These are phyloP conservation scores for Calonectria multiphialidica DNA, from an alignment of 2,329 filamentous ascomycete species.

Conservation along the genomic window DNA sequence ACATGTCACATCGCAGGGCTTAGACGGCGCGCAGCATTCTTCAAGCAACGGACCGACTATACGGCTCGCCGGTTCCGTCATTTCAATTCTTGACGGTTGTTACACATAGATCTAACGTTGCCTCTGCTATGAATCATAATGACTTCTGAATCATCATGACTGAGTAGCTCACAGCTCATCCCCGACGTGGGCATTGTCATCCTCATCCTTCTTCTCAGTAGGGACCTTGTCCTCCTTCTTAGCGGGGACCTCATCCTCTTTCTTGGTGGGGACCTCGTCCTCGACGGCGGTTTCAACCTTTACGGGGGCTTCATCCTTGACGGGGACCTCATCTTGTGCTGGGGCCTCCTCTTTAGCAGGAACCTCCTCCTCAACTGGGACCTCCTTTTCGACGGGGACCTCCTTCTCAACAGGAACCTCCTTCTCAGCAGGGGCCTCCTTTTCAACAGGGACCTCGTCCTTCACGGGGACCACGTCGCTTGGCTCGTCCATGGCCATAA, in stretches of 20 bases:
- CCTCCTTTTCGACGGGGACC: not conserved
- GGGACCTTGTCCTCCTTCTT: not conserved
- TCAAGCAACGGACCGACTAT: slow-evolving; percentile 15
- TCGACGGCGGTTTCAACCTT: not conserved
- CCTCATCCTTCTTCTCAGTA: not conserved
- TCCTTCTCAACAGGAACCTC: not conserved
- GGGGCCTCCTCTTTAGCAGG: not conserved
- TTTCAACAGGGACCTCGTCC: slow-evolving; percentile 53
- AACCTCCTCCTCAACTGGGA: not conserved
- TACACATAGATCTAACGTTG: slow-evolving; percentile 11
- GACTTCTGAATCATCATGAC: not conserved
- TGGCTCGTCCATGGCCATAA: slow-evolving; percentile 92
- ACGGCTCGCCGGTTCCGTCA: not conserved
- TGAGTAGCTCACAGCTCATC: slow-evolving; percentile 60
- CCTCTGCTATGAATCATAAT: not conserved
- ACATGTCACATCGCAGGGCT: slow-evolving; percentile 19
- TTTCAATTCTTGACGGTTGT: slow-evolving; percentile 10
- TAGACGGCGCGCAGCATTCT: not conserved
- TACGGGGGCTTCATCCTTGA: not conserved
- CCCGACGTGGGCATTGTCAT: slow-evolving; percentile 45
- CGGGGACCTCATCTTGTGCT: not conserved
- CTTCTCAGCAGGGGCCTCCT: not conserved
- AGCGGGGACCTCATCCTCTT: not conserved
- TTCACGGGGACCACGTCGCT: slow-evolving; percentile 46
- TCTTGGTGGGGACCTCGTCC: not conserved